Evolutionary conservation across 2,329 filamentous ascomycete genomes (phyloP).

Genomic region (Sphaerostilbella broomeana): DNA sequence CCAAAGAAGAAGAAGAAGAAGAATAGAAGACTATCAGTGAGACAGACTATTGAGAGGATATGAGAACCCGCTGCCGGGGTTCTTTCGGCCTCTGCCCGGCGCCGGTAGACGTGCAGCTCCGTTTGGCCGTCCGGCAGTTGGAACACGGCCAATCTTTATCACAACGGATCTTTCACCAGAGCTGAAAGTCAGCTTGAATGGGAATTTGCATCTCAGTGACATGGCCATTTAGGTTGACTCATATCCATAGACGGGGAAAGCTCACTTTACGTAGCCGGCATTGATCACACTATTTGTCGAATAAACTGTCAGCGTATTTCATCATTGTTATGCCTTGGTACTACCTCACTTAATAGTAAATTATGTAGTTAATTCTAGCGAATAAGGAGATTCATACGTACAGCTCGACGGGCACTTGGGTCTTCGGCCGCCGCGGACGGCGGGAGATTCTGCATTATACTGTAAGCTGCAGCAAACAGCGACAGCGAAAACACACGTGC

Average conservation of each 20-base stretch:
- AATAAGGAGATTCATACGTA: too few relatives aligned
- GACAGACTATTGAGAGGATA: slow-evolving; percentile 54
- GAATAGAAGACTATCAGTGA: slow-evolving; percentile 2
- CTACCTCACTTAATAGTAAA: too few relatives aligned
- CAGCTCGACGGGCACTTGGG: slow-evolving; percentile 28
- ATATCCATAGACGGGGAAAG: slow-evolving; percentile 6
- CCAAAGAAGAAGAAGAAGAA: neutral
- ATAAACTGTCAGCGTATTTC: neutral
- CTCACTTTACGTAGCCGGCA: slow-evolving; percentile 37
- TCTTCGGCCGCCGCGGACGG: slow-evolving; percentile 31
- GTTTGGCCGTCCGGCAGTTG: slow-evolving; percentile 48
- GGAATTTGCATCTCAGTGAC: too few relatives aligned
- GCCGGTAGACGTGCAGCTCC: slow-evolving; percentile 49
- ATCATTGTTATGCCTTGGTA: too few relatives aligned
- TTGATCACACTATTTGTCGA: slow-evolving; percentile 36
- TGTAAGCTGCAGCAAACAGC: too few relatives aligned
- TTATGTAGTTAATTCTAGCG: too few relatives aligned
- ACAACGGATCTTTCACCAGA: slow-evolving; percentile 50
- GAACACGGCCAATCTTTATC: slow-evolving; percentile 53
- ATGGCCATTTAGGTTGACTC: too few relatives aligned
- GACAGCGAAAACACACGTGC: too few relatives aligned
- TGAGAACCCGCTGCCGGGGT: slow-evolving; percentile 49
- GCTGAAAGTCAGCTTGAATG: too few relatives aligned
- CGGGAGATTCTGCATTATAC: slow-evolving; percentile 11
- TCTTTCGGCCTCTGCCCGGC: slow-evolving; percentile 49